Conservation (phyloP, 2,329 filamentous ascomycete species). For the Reticulascus tulasneorum region DNA sequence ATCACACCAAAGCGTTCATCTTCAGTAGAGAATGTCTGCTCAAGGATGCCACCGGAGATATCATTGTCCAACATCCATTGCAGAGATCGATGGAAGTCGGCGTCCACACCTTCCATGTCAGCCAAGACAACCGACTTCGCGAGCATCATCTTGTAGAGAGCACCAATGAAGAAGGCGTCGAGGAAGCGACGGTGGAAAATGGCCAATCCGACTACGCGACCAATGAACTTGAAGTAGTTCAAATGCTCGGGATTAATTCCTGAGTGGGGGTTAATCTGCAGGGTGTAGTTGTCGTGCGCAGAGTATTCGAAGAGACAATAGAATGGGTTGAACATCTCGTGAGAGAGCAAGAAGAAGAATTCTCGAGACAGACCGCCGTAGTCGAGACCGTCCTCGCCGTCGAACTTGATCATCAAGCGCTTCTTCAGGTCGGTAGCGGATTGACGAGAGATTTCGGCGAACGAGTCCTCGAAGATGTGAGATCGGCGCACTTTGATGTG, state of each 20-base stretch:
- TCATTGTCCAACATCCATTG: constrained; percentile 99
- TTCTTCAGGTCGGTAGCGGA: constrained; percentile 96
- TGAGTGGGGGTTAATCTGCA: constrained; percentile 98
- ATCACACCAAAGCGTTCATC: constrained; percentile 96
- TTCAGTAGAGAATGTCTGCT: constrained; percentile 94
- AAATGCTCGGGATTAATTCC: constrained; percentile 99
- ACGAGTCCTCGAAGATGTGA: constrained; percentile 98
- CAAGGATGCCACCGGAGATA: constrained; percentile 84
- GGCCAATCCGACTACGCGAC: constrained; percentile 89
- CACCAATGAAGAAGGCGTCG: constrained; percentile 98
- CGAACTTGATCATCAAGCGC: constrained; percentile 98
- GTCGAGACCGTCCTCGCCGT: constrained; percentile 95
- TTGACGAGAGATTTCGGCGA: constrained; percentile 96
- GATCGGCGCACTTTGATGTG: constrained; percentile 96
- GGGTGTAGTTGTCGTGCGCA: constrained; percentile 98
- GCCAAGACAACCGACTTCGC: constrained; percentile 86
- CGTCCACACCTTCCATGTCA: constrained; percentile 99
- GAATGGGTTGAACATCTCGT: constrained; percentile 99
- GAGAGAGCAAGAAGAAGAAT: constrained; percentile 98
- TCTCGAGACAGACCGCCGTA: constrained; percentile 97
- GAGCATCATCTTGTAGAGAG: constrained; percentile 98
- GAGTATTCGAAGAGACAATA: constrained; percentile 99
- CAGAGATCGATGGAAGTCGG: constrained; percentile 92
- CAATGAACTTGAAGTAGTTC: constrained; percentile 99
- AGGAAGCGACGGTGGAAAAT: constrained; percentile 98